phyloP scores from a whole-genome alignment of 2,329 filamentous ascomycete species.

The Botrytis byssoidea region DNA sequence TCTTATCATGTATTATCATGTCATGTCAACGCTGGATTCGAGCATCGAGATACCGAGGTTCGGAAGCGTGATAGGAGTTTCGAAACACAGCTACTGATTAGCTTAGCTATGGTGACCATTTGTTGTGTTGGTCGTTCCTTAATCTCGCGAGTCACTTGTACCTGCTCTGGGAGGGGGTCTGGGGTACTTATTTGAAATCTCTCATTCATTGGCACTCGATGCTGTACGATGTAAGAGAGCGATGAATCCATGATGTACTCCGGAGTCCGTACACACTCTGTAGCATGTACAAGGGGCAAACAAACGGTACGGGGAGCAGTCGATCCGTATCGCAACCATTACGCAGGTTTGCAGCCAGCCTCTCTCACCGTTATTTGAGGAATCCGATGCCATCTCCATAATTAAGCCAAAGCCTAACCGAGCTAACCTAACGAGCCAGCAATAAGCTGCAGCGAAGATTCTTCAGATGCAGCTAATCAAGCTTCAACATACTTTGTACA shows the following conservation, averaged over 20 bases:
- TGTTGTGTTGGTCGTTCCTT: conserved; percentile 3
- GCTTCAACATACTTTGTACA: neutral
- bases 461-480: neutral
- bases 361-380: conserved; percentile 11
- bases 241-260: neutral
- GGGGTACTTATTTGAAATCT: neutral
- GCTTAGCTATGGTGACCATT: neutral
- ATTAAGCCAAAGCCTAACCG: neutral
- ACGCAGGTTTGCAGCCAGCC: neutral
- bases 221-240: neutral
- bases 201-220: neutral
- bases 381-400: conserved; percentile 5
- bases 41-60: neutral
- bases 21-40: conserved; percentile 8
- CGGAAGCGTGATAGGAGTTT: neutral
- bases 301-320: conserved; percentile 6
- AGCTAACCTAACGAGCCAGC: neutral
- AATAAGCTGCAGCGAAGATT: conserved; percentile 3
- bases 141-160: neutral
- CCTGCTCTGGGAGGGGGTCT: neutral
- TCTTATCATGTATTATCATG: conserved; percentile 5
- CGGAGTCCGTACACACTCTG: neutral
- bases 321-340: conserved; percentile 4
- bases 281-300: neutral
- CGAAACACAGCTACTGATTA: conserved; percentile 1